phyloP scores from a whole-genome alignment of 495 filamentous ascomycete species.

The Tetracladium setigerum region DNA sequence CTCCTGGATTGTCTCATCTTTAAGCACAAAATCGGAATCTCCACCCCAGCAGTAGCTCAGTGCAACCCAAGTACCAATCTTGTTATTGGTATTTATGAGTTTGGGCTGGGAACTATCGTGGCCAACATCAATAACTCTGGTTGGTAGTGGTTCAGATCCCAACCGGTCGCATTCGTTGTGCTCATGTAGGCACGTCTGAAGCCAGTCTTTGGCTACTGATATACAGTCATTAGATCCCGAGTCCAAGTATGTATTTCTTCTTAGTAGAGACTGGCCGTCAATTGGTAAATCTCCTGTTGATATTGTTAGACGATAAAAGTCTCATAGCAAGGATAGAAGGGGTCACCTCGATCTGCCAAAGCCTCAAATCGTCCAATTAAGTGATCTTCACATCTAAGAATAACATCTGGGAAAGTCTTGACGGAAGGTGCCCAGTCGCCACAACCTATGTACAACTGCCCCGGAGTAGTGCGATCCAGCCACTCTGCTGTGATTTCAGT shows the following conservation, averaged over 20 bases:
- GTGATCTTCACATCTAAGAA: conserved; percentile 7
- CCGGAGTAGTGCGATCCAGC: conserved; percentile 3
- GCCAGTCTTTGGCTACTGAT: conserved; percentile 11
- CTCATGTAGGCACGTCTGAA: conserved; percentile 11
- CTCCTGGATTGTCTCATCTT: neutral
- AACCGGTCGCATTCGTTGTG: conserved; percentile 16
- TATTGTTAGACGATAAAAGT: conserved; percentile 1
- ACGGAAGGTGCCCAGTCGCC: conserved; percentile 14
- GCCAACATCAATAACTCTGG: conserved; percentile 19
- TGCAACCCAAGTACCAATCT: conserved; percentile 11
- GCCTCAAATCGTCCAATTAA: conserved; percentile 16
- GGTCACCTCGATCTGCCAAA: conserved; percentile 17
- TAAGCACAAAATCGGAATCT: neutral
- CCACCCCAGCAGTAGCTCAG: conserved; percentile 1
- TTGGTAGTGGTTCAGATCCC: conserved; percentile 16
- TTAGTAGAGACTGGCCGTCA: conserved; percentile 11
- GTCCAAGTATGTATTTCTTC: conserved; percentile 15
- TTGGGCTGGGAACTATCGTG: conserved; percentile 7
- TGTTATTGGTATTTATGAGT: conserved; percentile 11
- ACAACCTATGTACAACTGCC: conserved; percentile 17
- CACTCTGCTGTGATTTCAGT: conserved; percentile 12
- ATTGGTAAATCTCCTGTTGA: conserved; percentile 17
- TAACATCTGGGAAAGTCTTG: conserved; percentile 17
- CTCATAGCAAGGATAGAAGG: neutral
- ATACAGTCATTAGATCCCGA: conserved; percentile 16